Conservation (phyloP, 2,329 filamentous ascomycete species). For the Colletotrichum plurivorum region DNA sequence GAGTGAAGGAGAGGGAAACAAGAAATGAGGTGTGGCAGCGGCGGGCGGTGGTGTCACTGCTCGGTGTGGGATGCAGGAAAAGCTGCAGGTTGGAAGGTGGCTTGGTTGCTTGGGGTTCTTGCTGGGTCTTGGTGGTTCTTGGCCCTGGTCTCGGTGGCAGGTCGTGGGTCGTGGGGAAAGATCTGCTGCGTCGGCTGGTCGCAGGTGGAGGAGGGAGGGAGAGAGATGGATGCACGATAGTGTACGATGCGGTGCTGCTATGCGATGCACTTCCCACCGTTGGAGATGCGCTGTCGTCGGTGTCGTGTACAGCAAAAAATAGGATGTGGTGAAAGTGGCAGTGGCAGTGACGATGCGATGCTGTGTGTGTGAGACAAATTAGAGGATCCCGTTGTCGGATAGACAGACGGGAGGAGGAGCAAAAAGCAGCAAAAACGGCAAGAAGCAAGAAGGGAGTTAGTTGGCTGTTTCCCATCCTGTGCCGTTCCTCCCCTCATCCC, state of each 20-base stretch:
- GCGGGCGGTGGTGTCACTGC: background rate
- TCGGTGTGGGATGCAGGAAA: background rate
- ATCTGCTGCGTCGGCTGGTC: slow-evolving; percentile 23
- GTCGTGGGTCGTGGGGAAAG: slow-evolving; percentile 15
- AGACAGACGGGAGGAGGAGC: background rate
- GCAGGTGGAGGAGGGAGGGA: slow-evolving; percentile 9
- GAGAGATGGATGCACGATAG: background rate
- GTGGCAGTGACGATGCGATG: background rate
- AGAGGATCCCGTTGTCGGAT: background rate
- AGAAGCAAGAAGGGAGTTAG: slow-evolving; percentile 18
- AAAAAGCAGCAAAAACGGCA: slow-evolving; percentile 10
- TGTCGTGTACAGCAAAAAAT: background rate
- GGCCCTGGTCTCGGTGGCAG: slow-evolving; percentile 29
- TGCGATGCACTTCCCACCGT: too few relatives aligned
- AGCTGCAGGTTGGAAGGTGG: slow-evolving; percentile 23
- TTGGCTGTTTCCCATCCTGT: slow-evolving; percentile 22
- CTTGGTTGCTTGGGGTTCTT: slow-evolving; percentile 6
- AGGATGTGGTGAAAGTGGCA: background rate
- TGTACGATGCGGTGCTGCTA: background rate
- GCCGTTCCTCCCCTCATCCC: slow-evolving; percentile 3
- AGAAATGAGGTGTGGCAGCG: slow-evolving; percentile 9
- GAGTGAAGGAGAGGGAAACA: slow-evolving; percentile 6
- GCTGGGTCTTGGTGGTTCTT: slow-evolving; percentile 33
- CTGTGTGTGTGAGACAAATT: slow-evolving; percentile 26
- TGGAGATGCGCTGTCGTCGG: too few relatives aligned